Conservation (phyloP, 441 rosid genomes). For the Raphanus hybrid region DNA sequence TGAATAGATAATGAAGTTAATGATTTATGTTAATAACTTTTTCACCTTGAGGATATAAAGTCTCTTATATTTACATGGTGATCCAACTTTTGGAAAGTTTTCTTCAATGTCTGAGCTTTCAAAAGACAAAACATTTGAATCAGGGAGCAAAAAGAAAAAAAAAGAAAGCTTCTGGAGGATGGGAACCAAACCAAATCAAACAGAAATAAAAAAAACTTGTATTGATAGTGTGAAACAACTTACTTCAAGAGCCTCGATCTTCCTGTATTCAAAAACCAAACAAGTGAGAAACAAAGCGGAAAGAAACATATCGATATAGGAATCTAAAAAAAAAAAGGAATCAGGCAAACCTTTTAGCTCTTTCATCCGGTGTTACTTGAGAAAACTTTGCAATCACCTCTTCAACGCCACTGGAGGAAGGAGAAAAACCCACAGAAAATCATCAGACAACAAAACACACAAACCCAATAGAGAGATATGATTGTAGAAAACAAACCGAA, state of each 20-base stretch:
- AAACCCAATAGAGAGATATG: background rate
- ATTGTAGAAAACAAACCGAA: background rate
- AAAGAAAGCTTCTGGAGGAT: background rate
- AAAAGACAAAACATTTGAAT: slow-evolving; percentile 38
- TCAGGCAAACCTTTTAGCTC: slow-evolving; percentile 65
- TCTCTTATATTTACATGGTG: slow-evolving; percentile 88
- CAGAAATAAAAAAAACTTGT: too few species aligned
- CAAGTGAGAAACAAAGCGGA: background rate
- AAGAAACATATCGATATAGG: slow-evolving; percentile 5
- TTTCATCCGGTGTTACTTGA: slow-evolving; percentile 75
- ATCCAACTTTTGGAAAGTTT: slow-evolving; percentile 86
- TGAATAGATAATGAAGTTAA: background rate
- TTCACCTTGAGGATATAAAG: slow-evolving; percentile 71
- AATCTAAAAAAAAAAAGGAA: background rate
- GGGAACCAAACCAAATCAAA: background rate
- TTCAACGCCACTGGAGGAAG: slow-evolving; percentile 51
- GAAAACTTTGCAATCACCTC: slow-evolving; percentile 77
- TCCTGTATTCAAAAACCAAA: slow-evolving; percentile 32
- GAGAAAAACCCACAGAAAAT: background rate
- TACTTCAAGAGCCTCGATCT: slow-evolving; percentile 88
- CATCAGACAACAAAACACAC: background rate
- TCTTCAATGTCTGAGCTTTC: slow-evolving; percentile 73
- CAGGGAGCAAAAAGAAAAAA: slow-evolving; percentile 9
- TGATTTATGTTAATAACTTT: background rate
- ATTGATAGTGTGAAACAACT: slow-evolving; percentile 45